These are phyloP conservation scores for Phoma sp. DNA, from an alignment of 2,329 filamentous ascomycete species.

Conservation along the genomic window DNA sequence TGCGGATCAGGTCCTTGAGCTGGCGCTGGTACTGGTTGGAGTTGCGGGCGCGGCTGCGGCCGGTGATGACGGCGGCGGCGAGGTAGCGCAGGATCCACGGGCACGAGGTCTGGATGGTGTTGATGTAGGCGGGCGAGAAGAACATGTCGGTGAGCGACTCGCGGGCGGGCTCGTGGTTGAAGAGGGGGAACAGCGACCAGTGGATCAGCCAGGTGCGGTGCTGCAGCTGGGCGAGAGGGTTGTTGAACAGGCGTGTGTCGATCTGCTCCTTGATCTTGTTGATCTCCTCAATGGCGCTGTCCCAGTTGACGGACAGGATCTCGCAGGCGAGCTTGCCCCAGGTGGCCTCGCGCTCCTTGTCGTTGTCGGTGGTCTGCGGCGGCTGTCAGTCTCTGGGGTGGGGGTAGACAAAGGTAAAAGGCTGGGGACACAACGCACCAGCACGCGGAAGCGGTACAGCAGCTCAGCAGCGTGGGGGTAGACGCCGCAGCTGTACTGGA, in stretches of 20 bases:
- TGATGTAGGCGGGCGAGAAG: conserved; percentile 97
- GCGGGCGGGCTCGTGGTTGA: conserved; percentile 92
- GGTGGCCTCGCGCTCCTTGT: conserved; percentile 92
- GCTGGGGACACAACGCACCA: conserved; percentile 51
- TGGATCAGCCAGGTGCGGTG: conserved; percentile 97
- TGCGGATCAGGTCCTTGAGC: conserved; percentile 93
- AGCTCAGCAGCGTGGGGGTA: conserved; percentile 89
- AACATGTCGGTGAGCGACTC: conserved; percentile 93
- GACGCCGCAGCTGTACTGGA: conserved; percentile 97
- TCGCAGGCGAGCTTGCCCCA: conserved; percentile 98
- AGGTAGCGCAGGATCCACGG: conserved; percentile 97
- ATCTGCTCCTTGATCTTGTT: conserved; percentile 73
- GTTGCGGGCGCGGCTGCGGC: conserved; percentile 69
- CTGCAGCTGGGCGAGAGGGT: conserved; percentile 91
- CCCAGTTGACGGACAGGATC: conserved; percentile 95
- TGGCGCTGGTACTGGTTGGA: conserved; percentile 98
- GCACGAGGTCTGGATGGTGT: conserved; percentile 98
- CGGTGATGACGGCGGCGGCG: conserved; percentile 91
- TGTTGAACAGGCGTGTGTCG: conserved; percentile 94
- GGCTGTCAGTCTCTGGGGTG: conserved; percentile 8
- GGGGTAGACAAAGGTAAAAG: background rate
- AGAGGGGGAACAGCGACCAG: conserved; percentile 98
- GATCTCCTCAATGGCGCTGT: conserved; percentile 74
- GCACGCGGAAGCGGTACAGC: conserved; percentile 95
- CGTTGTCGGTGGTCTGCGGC: conserved; percentile 85